A percentile compares a stretch with the other conserved stretches of the same genome.
Evolutionary conservation across 345 rosid species (phyloP).

Genomic region (Salix dunnii): DNA sequence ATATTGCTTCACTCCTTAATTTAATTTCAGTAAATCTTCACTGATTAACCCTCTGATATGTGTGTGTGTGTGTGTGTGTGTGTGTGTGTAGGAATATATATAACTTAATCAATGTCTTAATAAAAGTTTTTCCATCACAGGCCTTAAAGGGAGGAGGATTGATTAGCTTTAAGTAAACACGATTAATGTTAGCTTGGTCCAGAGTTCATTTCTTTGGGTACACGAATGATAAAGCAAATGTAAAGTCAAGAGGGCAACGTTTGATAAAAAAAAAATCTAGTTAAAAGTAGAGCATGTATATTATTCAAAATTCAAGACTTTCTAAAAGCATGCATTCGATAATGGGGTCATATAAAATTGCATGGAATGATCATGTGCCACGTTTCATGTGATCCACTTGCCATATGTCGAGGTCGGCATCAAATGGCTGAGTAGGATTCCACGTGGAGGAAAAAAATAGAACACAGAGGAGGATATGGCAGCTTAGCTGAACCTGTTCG

Average conservation of each 20-base stretch:
- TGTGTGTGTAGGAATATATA: too few relatives aligned
- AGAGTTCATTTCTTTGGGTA: conserved; percentile 15
- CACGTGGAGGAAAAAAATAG: conserved; percentile 7
- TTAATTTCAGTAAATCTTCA: too few relatives aligned
- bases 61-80: too few relatives aligned
- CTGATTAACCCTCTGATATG: too few relatives aligned
- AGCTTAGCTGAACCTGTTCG: background rate
- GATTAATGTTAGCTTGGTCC: background rate
- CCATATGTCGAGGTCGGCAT: conserved; percentile 4
- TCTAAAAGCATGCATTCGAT: background rate
- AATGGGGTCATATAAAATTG: background rate
- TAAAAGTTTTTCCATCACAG: too few relatives aligned
- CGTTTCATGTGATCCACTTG: background rate
- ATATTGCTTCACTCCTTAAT: too few relatives aligned
- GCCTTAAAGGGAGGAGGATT: background rate
- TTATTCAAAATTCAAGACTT: background rate
- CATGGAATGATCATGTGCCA: conserved; percentile 21
- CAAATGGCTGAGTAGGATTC: background rate
- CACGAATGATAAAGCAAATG: conserved; percentile 19
- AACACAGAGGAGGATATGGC: background rate
- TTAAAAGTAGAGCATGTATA: background rate
- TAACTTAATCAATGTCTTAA: too few relatives aligned
- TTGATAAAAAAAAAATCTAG: background rate
- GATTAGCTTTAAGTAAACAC: background rate
- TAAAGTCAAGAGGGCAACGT: background rate